Base-by-base conservation (phyloP, 306 rosid species). In the Astragalus glycyphyllos region DNA sequence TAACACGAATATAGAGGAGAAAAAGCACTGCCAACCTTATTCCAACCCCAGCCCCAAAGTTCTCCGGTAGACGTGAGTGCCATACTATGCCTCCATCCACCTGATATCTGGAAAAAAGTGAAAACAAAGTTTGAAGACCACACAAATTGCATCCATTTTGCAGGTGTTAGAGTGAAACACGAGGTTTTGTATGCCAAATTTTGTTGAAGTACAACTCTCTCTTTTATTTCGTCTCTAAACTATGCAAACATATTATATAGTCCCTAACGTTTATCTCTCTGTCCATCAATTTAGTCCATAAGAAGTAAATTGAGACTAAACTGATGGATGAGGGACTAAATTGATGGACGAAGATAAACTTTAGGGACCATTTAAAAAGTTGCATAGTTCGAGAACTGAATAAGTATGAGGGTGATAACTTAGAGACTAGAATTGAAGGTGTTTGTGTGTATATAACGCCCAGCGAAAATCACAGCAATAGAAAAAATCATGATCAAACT, bases 41-140 rank as follows among this genome's bases (percentile, higher is more conserved):
- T 94, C 98, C 98, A 94, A 74, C 98, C 98, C 97, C 98, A 94
- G 67, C 97, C 98, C 29, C 86, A 90, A 35, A 94, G 97, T 58
- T 81, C 79, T 75, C 96, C 96, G 73, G 55, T 82, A 67, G 95
- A 83, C 14, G 97, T 68, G 65, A 94, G 80, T 63, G 97, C 98
- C 98, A 94, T 89, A 45, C 89, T 88, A 74, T 94, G 98, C 83
- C 98, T 87, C 98, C 98, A 94, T 79, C 98, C 97, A 20, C 98
- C 97, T 12, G 98, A 83, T 67, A 89, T 80, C 98, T 93, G 83
- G 74, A 68, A 81, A 20, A 47, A 57, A 78, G 58, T 76, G 75
- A 63, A 68, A 56, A 58, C 42, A 65, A 78, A 75, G 41, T 58
- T 59, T 49, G 34, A 59, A 23, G 65, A 56, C 62, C 51, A 68